Base-by-base conservation (phyloP, 768 basidiomycete species). In the Lactifluus pinguis region DNA sequence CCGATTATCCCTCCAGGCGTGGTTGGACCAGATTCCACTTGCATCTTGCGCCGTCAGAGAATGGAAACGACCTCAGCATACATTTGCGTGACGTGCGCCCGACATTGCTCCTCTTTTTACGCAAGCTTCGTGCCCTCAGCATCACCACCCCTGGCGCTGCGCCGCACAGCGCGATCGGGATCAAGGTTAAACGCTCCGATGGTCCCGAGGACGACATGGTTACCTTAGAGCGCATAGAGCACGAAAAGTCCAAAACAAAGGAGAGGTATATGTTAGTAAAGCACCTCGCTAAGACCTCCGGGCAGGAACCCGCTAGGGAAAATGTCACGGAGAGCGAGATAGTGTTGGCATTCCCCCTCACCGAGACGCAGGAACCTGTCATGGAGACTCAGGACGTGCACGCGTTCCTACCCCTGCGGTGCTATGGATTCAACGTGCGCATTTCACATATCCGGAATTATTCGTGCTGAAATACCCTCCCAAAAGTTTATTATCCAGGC, bases 401-500 rank as follows among this genome's bases (percentile, higher is more conserved):
- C 32, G 69, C 69, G 0, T 70, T 70, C 55, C 57, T 70, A 4
- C 69, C 69, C 3, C 51, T 70, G 21, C 48, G 67, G 4, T 52
- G 56, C 44, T 68, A 60, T 49, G 69, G 69, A 13, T 69, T 70
- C 52, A 53, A 50, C 17, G 69, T 70, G 19, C n/a, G 69, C 36
- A 6, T 10, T 53, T n/a, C 25, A 8, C 17, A n/a, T 36, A 29
- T 50, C 25, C 39, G 25, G 34, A 19, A 17, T 32, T 9, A 17
- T 15, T 25, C 10, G 19, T 48, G 34, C 52, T 65, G 32, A 60
- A 41, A 29, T 19, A n/a, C 45, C 6, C 32, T 19, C 4, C 2
- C 21, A 42, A 36, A 49, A 52, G 71, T 72, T 72, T 59, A 59
- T 72, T 49, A 63, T 72, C 34, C 71, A 72, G 44, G 71, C 66